A percentile compares a stretch with the other conserved stretches of the same genome.
Conservation (phyloP, 345 rosid genomes). For the Erodium maritimum region DNA sequence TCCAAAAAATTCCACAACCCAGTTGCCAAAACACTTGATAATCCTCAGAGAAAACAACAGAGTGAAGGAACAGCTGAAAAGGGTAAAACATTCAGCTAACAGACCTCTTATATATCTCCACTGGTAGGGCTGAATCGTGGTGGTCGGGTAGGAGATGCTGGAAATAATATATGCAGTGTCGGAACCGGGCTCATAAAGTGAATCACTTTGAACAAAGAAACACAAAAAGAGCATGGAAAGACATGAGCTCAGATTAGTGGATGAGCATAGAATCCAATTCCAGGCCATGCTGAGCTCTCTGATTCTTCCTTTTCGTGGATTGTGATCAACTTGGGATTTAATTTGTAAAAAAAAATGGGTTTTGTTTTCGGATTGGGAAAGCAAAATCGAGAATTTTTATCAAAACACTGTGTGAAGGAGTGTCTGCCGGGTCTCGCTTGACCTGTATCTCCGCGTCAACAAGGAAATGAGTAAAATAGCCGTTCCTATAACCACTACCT, state of each 20-base stretch:
- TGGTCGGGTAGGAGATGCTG: conserved; percentile 59
- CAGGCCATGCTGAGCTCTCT: conserved; percentile 13
- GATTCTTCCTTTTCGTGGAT: no score
- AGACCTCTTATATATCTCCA: conserved; percentile 68
- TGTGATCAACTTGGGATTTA: no score
- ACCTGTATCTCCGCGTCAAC: no score
- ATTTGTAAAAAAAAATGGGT: no score
- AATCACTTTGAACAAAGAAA: conserved; percentile 12
- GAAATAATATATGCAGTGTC: conserved; percentile 36
- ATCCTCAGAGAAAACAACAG: neutral
- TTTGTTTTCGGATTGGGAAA: no score
- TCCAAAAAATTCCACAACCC: no score
- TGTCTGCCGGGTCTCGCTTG: no score
- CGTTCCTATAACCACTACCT: no score
- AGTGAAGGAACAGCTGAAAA: neutral
- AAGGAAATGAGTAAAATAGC: no score
- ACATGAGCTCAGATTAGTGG: conserved; percentile 14
- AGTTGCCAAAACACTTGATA: neutral
- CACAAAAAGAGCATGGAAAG: conserved; percentile 16
- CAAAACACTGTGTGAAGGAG: no score
- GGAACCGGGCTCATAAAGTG: conserved; percentile 15
- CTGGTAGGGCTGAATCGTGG: conserved; percentile 44
- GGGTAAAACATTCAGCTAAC: neutral
- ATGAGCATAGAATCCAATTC: conserved; percentile 23
- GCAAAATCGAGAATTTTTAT: no score